Evolutionary conservation across 139 green algal genomes (phyloP), one percentile per base, ranked within the genome.

Genomic region (Coccomyxa sp.): DNA sequence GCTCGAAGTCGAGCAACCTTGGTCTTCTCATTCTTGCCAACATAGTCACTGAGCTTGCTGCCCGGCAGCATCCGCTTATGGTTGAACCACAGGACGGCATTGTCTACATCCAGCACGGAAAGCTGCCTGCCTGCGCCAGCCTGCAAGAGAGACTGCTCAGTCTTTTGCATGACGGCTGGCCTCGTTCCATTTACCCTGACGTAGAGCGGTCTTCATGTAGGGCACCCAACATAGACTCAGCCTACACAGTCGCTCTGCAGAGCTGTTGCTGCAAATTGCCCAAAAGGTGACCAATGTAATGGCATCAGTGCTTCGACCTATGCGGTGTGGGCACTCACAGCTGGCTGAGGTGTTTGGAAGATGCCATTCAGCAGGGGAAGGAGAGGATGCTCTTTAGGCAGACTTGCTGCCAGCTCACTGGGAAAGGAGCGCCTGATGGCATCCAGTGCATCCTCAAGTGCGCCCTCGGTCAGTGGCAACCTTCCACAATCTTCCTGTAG

Each of bases 1-100:
- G 50, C 50, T 64, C 18, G 50, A 64, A 31, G 50, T 10, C 3
- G 2, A 6, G 22, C 5, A 7, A 64, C 50, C 50, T 64, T 64
- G 27, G 89, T 92, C 85, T 92, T 95, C 85, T 97, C 92, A 75
- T 95, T 89, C 27, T 82, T 75, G 2, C 93, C 93, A 34, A 95
- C 40, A 79, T 94, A 88, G 9, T 92, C 89, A 16, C 34, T 87
- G 22, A 97, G 85, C 79, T 87, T 79, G 76, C 94, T 96, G n/a
- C 87, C 88, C 0, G 82, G 70, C 36, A 84, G n/a, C 87, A 97
- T 86, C 82, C 90, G 82, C 88, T 95, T 95, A 68, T 88, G 89
- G 24, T 90, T 90, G 85, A 92, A 97, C 92, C 92, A 97, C 39
- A 97, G 82, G 36, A 79, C 84, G 14, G 84, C 77, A 18, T 74